A percentile compares a stretch with the other conserved stretches of the same genome.
Evolutionary conservation across 345 rosid genomes (phyloP).

Genomic region (Brassica carinata): DNA sequence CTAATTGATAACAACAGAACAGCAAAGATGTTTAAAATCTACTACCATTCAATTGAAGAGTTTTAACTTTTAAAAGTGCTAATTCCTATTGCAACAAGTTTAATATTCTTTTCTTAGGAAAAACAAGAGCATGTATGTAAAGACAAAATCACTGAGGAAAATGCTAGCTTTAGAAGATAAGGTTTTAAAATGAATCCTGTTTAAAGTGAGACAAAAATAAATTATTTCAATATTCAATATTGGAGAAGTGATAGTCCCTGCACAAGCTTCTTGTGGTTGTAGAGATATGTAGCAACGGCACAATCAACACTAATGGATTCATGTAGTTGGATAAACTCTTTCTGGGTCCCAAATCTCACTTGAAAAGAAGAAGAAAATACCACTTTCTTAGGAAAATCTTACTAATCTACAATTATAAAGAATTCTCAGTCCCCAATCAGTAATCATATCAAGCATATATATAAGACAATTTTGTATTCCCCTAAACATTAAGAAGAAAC

Average conservation of each 20-base stretch:
- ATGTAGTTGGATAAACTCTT: not conserved
- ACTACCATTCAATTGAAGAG: not conserved
- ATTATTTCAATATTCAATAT: not conserved
- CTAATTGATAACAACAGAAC: not conserved
- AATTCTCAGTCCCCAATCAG: not conserved
- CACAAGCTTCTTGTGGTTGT: conserved; percentile 25
- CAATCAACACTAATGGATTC: not conserved
- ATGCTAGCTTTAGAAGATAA: not conserved
- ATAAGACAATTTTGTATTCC: not conserved
- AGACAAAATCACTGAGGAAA: not conserved
- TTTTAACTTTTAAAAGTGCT: not conserved
- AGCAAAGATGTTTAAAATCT: not conserved
- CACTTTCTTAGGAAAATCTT: not conserved
- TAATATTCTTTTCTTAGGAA: not conserved
- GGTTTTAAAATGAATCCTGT: not conserved
- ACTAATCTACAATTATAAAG: not conserved
- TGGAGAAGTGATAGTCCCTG: conserved; percentile 25
- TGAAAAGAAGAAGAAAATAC: not conserved
- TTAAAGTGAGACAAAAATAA: conserved; percentile 7
- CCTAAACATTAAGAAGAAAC: not conserved
- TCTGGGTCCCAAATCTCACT: not conserved
- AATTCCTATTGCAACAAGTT: not conserved
- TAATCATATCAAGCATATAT: not conserved
- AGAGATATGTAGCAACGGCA: not conserved
- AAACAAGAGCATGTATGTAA: not conserved